Conservation (phyloP, 805 yeast species). For the Schwanniomyces pseudopolymorphus region DNA sequence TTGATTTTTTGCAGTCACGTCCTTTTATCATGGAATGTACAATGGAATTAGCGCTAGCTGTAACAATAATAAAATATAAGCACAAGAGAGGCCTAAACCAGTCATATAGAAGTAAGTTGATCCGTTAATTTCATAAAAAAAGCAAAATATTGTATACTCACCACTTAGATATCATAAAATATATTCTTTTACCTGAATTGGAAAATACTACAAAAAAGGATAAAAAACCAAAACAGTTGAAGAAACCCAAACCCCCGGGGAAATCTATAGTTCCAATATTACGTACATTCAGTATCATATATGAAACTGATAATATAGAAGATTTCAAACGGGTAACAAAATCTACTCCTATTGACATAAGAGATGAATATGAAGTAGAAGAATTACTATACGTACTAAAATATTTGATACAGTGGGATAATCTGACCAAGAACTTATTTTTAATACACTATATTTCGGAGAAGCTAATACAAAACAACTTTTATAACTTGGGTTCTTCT, state of each 20-base stretch:
- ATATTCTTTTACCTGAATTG: background rate
- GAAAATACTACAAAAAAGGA: background rate
- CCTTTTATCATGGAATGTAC: background rate
- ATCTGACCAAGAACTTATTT: constrained; percentile 6
- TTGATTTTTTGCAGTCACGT: background rate
- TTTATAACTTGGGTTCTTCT: background rate
- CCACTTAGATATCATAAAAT: background rate
- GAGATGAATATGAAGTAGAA: background rate
- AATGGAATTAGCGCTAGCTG: constrained; percentile 7
- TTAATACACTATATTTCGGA: constrained; percentile 3
- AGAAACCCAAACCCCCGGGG: background rate
- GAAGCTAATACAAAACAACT: background rate
- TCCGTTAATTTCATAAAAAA: background rate
- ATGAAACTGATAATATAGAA: background rate
- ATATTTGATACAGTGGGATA: constrained; percentile 3
- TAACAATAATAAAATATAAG: constrained; percentile 7
- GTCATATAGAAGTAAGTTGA: constrained; percentile 3
- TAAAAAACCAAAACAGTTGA: background rate
- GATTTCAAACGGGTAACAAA: background rate
- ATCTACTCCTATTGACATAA: background rate
- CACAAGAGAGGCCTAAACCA: background rate
- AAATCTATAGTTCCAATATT: background rate
- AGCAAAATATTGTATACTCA: background rate
- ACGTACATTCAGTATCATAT: background rate
- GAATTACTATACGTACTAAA: constrained; percentile 2